Base-by-base conservation (phyloP, 805 yeast species). In the Ogataea methylovora region DNA sequence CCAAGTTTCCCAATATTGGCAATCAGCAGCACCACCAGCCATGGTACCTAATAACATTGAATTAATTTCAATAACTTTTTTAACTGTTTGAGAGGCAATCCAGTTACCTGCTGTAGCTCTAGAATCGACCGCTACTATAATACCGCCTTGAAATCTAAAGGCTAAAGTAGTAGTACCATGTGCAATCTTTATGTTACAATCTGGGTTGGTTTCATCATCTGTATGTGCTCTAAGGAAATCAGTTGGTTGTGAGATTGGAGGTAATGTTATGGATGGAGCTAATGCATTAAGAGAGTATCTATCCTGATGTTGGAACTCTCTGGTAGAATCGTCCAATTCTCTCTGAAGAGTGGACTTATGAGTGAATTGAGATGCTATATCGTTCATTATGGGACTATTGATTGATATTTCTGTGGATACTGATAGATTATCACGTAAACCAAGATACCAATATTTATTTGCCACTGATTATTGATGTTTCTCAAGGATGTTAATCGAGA, bases 11-110 rank as follows among this genome's bases (percentile, higher is more conserved):
- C 98, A 92, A 63, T 71, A 92, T 61, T 92, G 98, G 70, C 98
- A 92, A 64, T 92, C 98, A 22, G 97, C 97, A 32, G 98, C 98
- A 67, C 97, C 97, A 64, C 98, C 98, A 23, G 98, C 98, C 96
- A 92, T 79, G 15, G 98, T 92, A 45, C 98, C 98, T 49, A 92
- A 71, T 44, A 92, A 64, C 58, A 84, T 83, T 35, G 97, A 96
- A 61, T 92, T 92, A 63, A 92, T 92, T 61, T 90, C 90, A 51
- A 92, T 87, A 36, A 92, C 98, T 62, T 92, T 92, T 63, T 90
- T 90, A 43, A 92, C 98, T 3, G 97, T 87, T 59, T 88, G 97
- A 12, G 97, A 87, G 15, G 97, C 97, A 49, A 92, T 82, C 97
- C 97, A 90, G 51, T 83, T 79, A 30, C 98, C 98, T 2, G 95